Conservation (phyloP, 371 early-diverging fungal genomes). For the Lichtheimia ramosa region DNA sequence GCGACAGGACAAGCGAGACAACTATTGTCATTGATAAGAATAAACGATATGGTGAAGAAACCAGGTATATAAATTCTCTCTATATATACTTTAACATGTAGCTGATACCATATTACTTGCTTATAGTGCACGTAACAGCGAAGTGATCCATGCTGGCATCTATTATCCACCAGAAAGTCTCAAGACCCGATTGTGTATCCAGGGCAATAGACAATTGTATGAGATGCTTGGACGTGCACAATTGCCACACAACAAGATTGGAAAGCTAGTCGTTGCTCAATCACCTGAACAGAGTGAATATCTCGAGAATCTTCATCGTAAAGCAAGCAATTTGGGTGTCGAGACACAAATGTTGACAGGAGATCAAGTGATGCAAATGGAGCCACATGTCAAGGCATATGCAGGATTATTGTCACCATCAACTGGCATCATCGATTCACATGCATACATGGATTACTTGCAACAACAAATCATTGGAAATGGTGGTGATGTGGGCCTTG, state of each 20-base stretch:
- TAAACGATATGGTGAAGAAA: slow-evolving; percentile 64
- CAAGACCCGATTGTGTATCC: slow-evolving; percentile 80
- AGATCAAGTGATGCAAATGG: slow-evolving; percentile 40
- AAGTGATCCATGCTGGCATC: slow-evolving; percentile 91
- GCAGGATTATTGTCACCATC: slow-evolving; percentile 61
- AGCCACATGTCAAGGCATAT: slow-evolving; percentile 62
- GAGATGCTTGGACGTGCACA: slow-evolving; percentile 46
- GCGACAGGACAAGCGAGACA: slow-evolving; percentile 36
- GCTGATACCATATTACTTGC: not conserved
- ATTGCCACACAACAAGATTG: slow-evolving; percentile 56
- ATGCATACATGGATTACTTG: slow-evolving; percentile 66
- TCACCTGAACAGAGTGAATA: slow-evolving; percentile 51
- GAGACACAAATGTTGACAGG: slow-evolving; percentile 56
- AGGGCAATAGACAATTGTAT: slow-evolving; percentile 75
- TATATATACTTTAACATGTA: not conserved
- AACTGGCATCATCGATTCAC: slow-evolving; percentile 85
- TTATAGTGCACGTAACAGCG: slow-evolving; percentile 83
- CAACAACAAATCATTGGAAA: slow-evolving; percentile 32
- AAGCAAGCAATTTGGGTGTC: slow-evolving; percentile 61
- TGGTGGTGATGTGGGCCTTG: slow-evolving; percentile 54
- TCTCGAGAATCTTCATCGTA: slow-evolving; percentile 57
- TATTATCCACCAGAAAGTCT: slow-evolving; percentile 82
- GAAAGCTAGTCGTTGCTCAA: slow-evolving; percentile 86
- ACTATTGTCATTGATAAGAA: slow-evolving; percentile 73
- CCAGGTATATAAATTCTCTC: slow-evolving; percentile 49